These are phyloP conservation scores for Populus davidiana DNA, from an alignment of 345 rosid species.

Conservation along the genomic window DNA sequence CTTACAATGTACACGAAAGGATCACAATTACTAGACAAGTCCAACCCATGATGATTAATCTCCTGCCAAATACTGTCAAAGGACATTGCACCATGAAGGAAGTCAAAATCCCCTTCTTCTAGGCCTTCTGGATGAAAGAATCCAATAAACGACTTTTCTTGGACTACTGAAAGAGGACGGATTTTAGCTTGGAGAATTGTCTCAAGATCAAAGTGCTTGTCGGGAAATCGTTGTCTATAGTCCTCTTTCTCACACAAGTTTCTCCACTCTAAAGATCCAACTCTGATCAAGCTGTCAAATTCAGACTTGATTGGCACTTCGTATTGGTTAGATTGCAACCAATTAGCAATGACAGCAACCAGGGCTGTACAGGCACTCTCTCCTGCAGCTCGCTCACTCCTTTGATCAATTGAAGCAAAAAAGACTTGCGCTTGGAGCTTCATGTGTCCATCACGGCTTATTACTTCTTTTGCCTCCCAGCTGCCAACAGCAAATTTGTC, in stretches of 20 bases:
- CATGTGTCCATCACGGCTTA: slow-evolving; percentile 57
- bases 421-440: slow-evolving; percentile 56
- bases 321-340: slow-evolving; percentile 53
- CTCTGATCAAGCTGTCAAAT: slow-evolving; percentile 57
- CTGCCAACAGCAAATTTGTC: slow-evolving; percentile 55
- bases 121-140: slow-evolving; percentile 61
- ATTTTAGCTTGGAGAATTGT: slow-evolving; percentile 58
- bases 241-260: slow-evolving; percentile 56
- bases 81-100: slow-evolving; percentile 63
- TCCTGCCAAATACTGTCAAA: slow-evolving; percentile 71
- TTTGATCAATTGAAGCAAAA: slow-evolving; percentile 67
- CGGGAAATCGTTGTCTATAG: slow-evolving; percentile 47
- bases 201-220: slow-evolving; percentile 72
- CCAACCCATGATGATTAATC: slow-evolving; percentile 25
- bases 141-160: slow-evolving; percentile 55
- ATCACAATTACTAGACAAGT: slow-evolving; percentile 8
- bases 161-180: slow-evolving; percentile 37
- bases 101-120: slow-evolving; percentile 51
- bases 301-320: slow-evolving; percentile 60
- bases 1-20: slow-evolving; percentile 53
- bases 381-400: slow-evolving; percentile 68
- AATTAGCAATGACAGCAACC: slow-evolving; percentile 59
- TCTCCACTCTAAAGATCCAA: slow-evolving; percentile 68
- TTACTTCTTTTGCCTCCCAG: slow-evolving; percentile 60
- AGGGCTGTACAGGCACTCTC: slow-evolving; percentile 74